Conservation (phyloP, 2,329 filamentous ascomycete genomes). For the Bipolaris sorokiniana region DNA sequence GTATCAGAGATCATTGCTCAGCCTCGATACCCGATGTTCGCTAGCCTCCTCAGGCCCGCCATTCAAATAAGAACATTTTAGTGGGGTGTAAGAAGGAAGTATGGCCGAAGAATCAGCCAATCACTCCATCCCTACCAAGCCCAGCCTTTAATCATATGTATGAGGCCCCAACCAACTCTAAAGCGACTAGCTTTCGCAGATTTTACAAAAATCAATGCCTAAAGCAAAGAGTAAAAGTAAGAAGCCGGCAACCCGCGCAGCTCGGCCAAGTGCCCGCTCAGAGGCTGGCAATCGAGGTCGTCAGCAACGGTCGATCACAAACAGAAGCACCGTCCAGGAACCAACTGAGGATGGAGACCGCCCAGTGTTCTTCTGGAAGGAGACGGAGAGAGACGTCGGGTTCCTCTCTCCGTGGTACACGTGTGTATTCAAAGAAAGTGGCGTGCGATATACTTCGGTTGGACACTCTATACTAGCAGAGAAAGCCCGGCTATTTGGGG, state of each 20-base stretch:
- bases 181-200: neutral
- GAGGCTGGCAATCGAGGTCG: neutral
- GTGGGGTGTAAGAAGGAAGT: neutral
- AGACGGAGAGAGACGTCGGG: neutral
- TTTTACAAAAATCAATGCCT: neutral
- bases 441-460: neutral
- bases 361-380: neutral
- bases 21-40: no score
- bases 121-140: neutral
- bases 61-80: neutral
- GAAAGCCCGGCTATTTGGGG: neutral
- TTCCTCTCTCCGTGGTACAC: neutral
- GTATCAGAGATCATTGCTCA: no score
- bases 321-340: neutral
- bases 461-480: neutral
- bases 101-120: neutral
- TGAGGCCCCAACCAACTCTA: neutral
- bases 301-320: neutral
- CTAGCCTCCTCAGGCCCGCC: neutral
- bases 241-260: neutral
- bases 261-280: neutral
- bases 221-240: neutral
- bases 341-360: neutral
- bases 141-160: neutral
- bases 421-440: neutral